Evolutionary conservation across 306 rosid species (phyloP).

Genomic region (Lagenaria siceraria): DNA sequence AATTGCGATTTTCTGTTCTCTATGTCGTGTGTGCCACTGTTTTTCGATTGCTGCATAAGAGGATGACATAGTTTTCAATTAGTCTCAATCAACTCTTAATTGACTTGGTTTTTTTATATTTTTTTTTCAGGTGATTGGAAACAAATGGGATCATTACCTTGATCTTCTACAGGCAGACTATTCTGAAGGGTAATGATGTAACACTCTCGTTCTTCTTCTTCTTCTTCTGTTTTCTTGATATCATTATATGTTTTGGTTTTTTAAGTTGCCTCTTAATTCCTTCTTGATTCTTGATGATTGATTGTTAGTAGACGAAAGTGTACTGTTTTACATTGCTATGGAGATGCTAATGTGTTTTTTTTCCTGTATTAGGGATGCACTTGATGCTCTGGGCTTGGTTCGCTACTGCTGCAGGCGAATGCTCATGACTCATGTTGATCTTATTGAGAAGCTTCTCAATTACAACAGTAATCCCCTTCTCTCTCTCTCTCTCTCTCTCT

Average conservation of each 20-base stretch:
- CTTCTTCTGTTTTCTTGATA: too few relatives aligned
- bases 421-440: slow-evolving; percentile 99
- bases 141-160: slow-evolving; percentile 89
- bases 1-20: not conserved
- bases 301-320: not conserved
- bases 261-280: not conserved
- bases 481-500: not conserved
- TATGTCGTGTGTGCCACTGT: not conserved
- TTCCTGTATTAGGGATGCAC: slow-evolving; percentile 57
- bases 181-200: slow-evolving; percentile 59
- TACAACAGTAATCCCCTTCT: slow-evolving; percentile 47
- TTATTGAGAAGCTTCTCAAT: slow-evolving; percentile 91
- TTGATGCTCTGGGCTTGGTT: slow-evolving; percentile 84
- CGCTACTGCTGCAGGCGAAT: slow-evolving; percentile 90
- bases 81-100: not conserved
- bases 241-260: too few relatives aligned
- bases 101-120: slow-evolving; percentile 3
- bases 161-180: slow-evolving; percentile 90
- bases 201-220: too few relatives aligned
- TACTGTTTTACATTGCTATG: not conserved
- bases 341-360: not conserved
- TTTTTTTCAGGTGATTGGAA: slow-evolving; percentile 61
- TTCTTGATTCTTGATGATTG: not conserved
- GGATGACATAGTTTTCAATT: not conserved
- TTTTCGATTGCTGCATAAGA: not conserved